These are phyloP conservation scores for Colletotrichum scovillei DNA, from an alignment of 2,329 filamentous ascomycete species.

Conservation along the genomic window DNA sequence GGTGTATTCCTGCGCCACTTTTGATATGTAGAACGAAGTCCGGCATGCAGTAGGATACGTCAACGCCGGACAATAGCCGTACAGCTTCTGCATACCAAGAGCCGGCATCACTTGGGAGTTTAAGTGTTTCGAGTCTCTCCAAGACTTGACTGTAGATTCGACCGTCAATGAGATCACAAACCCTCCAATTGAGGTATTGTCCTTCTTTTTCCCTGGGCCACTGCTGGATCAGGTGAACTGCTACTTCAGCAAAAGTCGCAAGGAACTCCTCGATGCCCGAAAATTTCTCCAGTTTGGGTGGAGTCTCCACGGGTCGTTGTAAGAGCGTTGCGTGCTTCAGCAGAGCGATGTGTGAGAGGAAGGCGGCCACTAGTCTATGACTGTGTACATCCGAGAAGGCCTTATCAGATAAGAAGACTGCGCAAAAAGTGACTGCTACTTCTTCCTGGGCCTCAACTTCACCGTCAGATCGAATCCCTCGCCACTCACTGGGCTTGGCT, in stretches of 20 bases:
- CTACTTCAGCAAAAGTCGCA: background rate
- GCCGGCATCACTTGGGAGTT: background rate
- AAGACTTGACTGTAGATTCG: slow-evolving; percentile 9
- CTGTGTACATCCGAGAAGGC: background rate
- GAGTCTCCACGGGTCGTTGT: background rate
- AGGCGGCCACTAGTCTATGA: slow-evolving; percentile 5
- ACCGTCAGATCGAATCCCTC: background rate
- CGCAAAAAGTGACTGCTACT: slow-evolving; percentile 4
- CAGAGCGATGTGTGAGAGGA: slow-evolving; percentile 11
- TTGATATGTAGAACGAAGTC: background rate
- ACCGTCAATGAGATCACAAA: slow-evolving; percentile 19
- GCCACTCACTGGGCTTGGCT: background rate
- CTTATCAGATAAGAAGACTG: background rate
- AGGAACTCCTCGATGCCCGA: background rate
- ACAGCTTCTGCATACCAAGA: background rate
- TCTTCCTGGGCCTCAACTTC: background rate
- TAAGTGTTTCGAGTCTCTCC: background rate
- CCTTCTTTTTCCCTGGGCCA: background rate
- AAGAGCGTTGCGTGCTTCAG: slow-evolving; percentile 4
- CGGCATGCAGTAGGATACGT: slow-evolving; percentile 16
- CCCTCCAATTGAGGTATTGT: background rate
- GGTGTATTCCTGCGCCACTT: background rate
- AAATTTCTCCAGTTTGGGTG: background rate
- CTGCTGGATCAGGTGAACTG: background rate
- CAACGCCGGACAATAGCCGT: background rate